These are phyloP conservation scores for Madurella fahalii DNA, from an alignment of 2,329 filamentous ascomycete genomes.

Conservation along the genomic window DNA sequence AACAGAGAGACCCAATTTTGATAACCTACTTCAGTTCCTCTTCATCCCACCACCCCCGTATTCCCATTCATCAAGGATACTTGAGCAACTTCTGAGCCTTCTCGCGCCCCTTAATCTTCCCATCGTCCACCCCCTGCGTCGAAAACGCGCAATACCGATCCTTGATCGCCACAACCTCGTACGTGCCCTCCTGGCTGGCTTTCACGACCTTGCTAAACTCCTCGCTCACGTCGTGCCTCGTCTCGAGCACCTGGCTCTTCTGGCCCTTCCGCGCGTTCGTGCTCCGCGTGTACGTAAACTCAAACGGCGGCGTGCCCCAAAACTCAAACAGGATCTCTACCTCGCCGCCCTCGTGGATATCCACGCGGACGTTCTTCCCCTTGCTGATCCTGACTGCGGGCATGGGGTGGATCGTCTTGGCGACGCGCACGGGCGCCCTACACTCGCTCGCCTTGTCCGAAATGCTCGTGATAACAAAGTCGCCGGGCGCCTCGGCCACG, in stretches of 20 bases:
- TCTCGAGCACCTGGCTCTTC: slow-evolving; percentile 78
- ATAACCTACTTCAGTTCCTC: background rate
- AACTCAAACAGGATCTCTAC: slow-evolving; percentile 94
- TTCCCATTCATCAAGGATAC: slow-evolving; percentile 10
- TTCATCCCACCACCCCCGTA: background rate
- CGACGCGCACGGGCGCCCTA: slow-evolving; percentile 71
- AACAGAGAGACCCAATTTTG: background rate
- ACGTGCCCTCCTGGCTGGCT: slow-evolving; percentile 90
- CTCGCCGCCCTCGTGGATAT: slow-evolving; percentile 95
- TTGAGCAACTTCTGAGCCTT: slow-evolving; percentile 22
- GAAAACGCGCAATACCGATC: slow-evolving; percentile 89
- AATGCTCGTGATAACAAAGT: slow-evolving; percentile 81
- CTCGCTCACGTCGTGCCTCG: slow-evolving; percentile 78
- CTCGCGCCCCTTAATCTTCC: slow-evolving; percentile 6
- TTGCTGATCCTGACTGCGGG: slow-evolving; percentile 87
- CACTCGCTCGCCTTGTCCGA: slow-evolving; percentile 88
- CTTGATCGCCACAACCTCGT: slow-evolving; percentile 95
- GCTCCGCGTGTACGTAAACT: slow-evolving; percentile 93
- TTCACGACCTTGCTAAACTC: slow-evolving; percentile 77
- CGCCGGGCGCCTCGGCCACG: slow-evolving; percentile 84
- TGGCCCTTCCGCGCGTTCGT: slow-evolving; percentile 77
- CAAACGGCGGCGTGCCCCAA: slow-evolving; percentile 91
- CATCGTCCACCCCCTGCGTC: slow-evolving; percentile 45
- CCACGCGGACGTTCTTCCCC: slow-evolving; percentile 73
- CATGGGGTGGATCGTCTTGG: slow-evolving; percentile 84